phyloP scores from a whole-genome alignment of 768 basidiomycete genomes.

The Leucosporidium scottii region DNA sequence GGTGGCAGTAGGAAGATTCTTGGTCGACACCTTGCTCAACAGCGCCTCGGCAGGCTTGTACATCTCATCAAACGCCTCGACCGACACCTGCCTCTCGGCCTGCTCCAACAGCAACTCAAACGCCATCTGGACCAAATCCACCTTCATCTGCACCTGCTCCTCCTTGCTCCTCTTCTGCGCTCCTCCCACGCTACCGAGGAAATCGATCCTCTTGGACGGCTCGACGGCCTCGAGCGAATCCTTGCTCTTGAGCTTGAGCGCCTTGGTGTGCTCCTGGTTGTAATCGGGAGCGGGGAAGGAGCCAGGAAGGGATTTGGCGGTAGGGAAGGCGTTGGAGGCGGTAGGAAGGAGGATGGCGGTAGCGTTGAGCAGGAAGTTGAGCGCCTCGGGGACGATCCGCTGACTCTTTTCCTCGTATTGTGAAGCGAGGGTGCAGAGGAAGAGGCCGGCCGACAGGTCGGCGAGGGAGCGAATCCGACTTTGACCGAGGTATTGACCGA shows the following conservation, averaged over 20 bases:
- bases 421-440: constrained; percentile 64
- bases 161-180: not conserved
- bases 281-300: constrained; percentile 64
- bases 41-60: constrained; percentile 60
- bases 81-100: constrained; percentile 39
- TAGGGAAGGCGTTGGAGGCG: constrained; percentile 39
- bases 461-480: constrained; percentile 64
- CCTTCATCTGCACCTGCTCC: constrained; percentile 54
- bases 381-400: constrained; percentile 77
- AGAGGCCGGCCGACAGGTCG: constrained; percentile 79
- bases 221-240: too few relatives aligned
- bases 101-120: constrained; percentile 61
- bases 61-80: constrained; percentile 65
- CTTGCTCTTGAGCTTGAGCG: constrained; percentile 42
- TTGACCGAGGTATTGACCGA: constrained; percentile 84
- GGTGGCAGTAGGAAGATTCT: constrained; percentile 50
- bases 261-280: constrained; percentile 40
- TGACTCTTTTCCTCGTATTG: constrained; percentile 81
- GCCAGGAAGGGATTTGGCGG: constrained; percentile 54
- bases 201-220: not conserved
- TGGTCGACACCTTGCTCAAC: constrained; percentile 51
- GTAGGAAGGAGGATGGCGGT: constrained; percentile 65
- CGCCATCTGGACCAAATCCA: constrained; percentile 59
- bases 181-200: not conserved
- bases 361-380: constrained; percentile 69